Conservation (phyloP, 768 basidiomycete genomes). For the Tylopilus sp. region DNA sequence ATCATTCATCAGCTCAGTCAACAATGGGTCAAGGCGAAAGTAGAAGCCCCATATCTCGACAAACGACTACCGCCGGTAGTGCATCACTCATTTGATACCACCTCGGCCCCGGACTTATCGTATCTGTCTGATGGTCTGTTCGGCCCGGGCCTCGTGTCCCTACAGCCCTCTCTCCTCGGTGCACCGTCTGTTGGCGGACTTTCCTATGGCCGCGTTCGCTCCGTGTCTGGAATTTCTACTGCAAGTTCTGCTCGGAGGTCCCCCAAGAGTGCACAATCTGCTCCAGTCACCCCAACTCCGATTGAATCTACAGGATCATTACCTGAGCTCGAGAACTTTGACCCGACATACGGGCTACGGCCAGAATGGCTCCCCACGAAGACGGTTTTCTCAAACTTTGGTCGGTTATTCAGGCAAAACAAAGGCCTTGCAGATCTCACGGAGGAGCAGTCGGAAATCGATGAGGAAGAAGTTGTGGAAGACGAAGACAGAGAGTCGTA, state of each 20-base stretch:
- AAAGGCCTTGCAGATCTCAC: constrained; percentile 78
- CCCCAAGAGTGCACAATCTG: constrained; percentile 15
- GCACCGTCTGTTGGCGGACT: constrained; percentile 19
- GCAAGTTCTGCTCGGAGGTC: constrained; percentile 31
- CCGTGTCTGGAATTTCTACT: constrained; percentile 41
- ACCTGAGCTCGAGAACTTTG: constrained; percentile 75
- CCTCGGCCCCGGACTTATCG: constrained; percentile 41
- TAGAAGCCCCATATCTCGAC: constrained; percentile 83
- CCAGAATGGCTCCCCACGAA: constrained; percentile 88
- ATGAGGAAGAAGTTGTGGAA: constrained; percentile 35
- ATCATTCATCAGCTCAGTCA: constrained; percentile 96
- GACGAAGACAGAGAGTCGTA: constrained; percentile 42
- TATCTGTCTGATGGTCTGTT: constrained; percentile 18
- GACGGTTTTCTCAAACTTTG: constrained; percentile 76
- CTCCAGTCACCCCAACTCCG: constrained; percentile 18
- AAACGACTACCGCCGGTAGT: constrained; percentile 43
- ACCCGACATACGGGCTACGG: constrained; percentile 93
- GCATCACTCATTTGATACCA: constrained; percentile 35
- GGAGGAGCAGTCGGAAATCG: constrained; percentile 51
- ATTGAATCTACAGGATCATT: constrained; percentile 28
- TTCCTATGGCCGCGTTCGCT: constrained; percentile 33
- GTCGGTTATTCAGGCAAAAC: constrained; percentile 63
- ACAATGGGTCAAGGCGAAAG: constrained; percentile 92
- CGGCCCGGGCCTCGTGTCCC: constrained; percentile 8
- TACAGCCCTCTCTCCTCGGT: constrained; percentile 26